phyloP scores from a whole-genome alignment of 441 rosid species.

The Euphorbia schlechtendalii region DNA sequence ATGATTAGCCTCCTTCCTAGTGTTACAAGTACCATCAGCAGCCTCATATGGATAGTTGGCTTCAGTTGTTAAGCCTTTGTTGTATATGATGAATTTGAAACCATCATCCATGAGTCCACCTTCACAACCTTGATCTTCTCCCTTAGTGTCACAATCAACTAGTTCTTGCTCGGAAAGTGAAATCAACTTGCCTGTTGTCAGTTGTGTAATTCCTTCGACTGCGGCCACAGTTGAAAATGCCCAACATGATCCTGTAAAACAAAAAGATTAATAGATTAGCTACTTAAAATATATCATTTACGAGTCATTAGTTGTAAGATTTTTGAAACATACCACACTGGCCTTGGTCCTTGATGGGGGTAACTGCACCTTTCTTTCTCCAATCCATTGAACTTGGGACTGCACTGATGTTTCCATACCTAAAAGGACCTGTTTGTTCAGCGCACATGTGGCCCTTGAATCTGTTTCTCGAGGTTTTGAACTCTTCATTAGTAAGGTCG shows the following conservation, averaged over 20 bases:
- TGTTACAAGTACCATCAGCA: conserved; percentile 36
- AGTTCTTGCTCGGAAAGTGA: conserved; percentile 68
- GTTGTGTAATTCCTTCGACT: conserved; percentile 53
- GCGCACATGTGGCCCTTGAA: conserved; percentile 4
- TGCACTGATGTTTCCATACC: conserved; percentile 5
- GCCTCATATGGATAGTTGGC: conserved; percentile 42
- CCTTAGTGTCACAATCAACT: conserved; percentile 45
- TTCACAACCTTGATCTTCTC: no score
- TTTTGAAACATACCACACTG: conserved; percentile 43
- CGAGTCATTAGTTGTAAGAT: no score
- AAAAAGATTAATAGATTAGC: not conserved
- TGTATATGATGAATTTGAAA: no score
- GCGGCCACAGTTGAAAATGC: conserved; percentile 73
- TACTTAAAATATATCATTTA: not conserved
- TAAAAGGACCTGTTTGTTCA: conserved; percentile 7
- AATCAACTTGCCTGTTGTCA: conserved; percentile 40
- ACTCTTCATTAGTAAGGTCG: conserved; percentile 64
- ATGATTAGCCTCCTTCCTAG: conserved; percentile 19
- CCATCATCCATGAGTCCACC: conserved; percentile 19
- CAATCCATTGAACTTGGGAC: conserved; percentile 46
- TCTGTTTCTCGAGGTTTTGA: conserved; percentile 21
- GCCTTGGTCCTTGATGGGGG: conserved; percentile 58
- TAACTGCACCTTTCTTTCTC: no score
- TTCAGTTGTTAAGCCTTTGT: no score
- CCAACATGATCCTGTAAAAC: conserved; percentile 50